Base-by-base conservation (phyloP, 2,329 filamentous ascomycete species). In the Aschersonia sp. region DNA sequence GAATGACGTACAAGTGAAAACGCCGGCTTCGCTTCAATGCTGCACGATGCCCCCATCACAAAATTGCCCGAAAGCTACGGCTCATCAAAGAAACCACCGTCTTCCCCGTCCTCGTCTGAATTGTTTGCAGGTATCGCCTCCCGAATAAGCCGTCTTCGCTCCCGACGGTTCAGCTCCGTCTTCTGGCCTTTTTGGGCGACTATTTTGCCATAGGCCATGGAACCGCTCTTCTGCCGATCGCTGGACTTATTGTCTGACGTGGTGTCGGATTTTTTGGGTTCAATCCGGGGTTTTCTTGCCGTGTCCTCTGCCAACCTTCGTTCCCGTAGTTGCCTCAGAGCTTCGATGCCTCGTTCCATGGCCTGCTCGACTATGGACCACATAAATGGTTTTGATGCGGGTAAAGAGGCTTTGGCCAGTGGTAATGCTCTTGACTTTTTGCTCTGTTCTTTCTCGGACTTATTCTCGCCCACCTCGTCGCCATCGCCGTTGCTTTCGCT, bases 281-380 rank as follows among this genome's bases (percentile, higher is more conserved):
- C 49, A 48, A 35, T 54, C 48, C 29, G 50, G 44, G 47, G 52
- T 54, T 30, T 41, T 43, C 43, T 37, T 45, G 39, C 47, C 47
- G 39, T 44, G 49, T 50, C 50, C 5, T 53, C 55, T 39, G 53
- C 48, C 11, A 59, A 53, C 30, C 61, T 63, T 50, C 78, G 71
- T 53, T 83, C 76, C 46, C 79, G 69, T 45, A 84, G 56, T 46
- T 59, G 65, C 50, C 75, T 69, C 46, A 84, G 58, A 11, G 70
- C 71, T 1, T 66, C 54, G 4, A 59, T 66, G 6, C 79, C 79
- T 39, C 77, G 67, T 47, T 69, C 65, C 68, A 83, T 79, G 10
- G 79, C 73, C 56, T 76, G 69, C 64, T 85, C 82, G 14, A 90
- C 73, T 11, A 72, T 64, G 12, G 65, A 64, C 84, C 84, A 88